These are phyloP conservation scores for Thermothielavioides terrestris DNA, from an alignment of 495 filamentous ascomycete genomes.

Conservation along the genomic window DNA sequence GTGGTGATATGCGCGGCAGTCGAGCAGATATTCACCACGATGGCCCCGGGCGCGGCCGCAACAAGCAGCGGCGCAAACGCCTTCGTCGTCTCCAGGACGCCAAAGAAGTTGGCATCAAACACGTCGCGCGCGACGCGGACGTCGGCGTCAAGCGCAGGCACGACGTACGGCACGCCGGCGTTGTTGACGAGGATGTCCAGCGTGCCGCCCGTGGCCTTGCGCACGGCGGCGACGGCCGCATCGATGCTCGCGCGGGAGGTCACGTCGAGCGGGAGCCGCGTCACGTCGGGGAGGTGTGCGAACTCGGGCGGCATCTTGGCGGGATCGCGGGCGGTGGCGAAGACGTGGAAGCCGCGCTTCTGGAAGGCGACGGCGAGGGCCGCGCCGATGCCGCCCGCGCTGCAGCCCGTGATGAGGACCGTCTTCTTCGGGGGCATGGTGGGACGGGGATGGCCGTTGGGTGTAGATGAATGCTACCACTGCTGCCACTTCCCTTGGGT, in stretches of 20 bases:
- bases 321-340: too few relatives aligned
- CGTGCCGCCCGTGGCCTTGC: constrained; percentile 23
- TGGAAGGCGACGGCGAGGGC: constrained; percentile 34
- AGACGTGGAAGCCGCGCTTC: constrained; percentile 8
- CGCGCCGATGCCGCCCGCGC: constrained; percentile 35
- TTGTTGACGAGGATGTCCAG: constrained; percentile 40
- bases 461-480: too few relatives aligned
- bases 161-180: constrained; percentile 21
- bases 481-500: too few relatives aligned
- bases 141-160: constrained; percentile 29
- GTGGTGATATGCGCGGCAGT: constrained; percentile 34
- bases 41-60: constrained; percentile 37
- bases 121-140: constrained; percentile 26
- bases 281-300: constrained; percentile 14
- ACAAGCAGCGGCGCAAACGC: constrained; percentile 41
- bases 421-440: too few relatives aligned
- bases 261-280: constrained; percentile 22
- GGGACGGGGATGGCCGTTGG: too few relatives aligned
- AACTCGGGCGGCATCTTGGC: not conserved
- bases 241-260: constrained; percentile 11
- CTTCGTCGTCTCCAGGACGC: constrained; percentile 35
- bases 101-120: constrained; percentile 38
- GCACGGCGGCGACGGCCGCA: constrained; percentile 10
- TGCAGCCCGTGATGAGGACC: constrained; percentile 44
- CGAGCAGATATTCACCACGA: constrained; percentile 39